phyloP scores from a whole-genome alignment of 2,329 filamentous ascomycete genomes.

The Colletotrichum sp. region DNA sequence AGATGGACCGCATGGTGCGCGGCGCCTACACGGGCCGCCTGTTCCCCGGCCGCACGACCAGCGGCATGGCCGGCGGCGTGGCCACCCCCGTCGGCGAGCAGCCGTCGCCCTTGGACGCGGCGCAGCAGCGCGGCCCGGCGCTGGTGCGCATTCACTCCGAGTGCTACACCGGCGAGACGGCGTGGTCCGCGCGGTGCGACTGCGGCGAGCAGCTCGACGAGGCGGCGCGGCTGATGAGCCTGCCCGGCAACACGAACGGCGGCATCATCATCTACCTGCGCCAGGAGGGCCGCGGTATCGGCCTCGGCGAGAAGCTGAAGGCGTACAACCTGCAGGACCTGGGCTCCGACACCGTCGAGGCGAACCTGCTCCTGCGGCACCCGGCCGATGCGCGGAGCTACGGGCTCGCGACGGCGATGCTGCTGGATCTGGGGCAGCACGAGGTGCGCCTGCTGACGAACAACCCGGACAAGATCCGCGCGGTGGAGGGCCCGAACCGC shows the following conservation, averaged over 20 bases:
- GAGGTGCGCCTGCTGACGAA: slow-evolving; percentile 90
- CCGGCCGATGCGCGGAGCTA: slow-evolving; percentile 95
- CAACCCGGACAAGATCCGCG: slow-evolving; percentile 95
- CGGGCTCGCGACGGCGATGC: slow-evolving; percentile 93
- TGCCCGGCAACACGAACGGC: slow-evolving; percentile 61
- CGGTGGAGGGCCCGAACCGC: slow-evolving; percentile 88
- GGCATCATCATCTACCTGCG: slow-evolving; percentile 95
- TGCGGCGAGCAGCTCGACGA: slow-evolving; percentile 98
- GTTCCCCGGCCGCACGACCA: slow-evolving; percentile 82
- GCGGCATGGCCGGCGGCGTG: slow-evolving; percentile 58
- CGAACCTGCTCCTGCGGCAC: slow-evolving; percentile 88
- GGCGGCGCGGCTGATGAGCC: slow-evolving; percentile 89
- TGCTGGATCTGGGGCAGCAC: slow-evolving; percentile 80
- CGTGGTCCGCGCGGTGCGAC: slow-evolving; percentile 97
- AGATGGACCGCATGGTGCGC: slow-evolving; percentile 90
- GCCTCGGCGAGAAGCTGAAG: slow-evolving; percentile 93
- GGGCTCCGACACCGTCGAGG: slow-evolving; percentile 96
- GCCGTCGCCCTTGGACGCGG: background rate
- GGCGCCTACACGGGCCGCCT: slow-evolving; percentile 91
- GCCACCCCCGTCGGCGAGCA: slow-evolving; percentile 24
- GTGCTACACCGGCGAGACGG: slow-evolving; percentile 98
- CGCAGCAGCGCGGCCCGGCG: slow-evolving; percentile 52
- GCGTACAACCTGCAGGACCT: slow-evolving; percentile 98
- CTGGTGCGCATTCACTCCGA: slow-evolving; percentile 96
- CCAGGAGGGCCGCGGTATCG: slow-evolving; percentile 95